Conservation (phyloP, 306 rosid genomes). For the Corylus avellana region DNA sequence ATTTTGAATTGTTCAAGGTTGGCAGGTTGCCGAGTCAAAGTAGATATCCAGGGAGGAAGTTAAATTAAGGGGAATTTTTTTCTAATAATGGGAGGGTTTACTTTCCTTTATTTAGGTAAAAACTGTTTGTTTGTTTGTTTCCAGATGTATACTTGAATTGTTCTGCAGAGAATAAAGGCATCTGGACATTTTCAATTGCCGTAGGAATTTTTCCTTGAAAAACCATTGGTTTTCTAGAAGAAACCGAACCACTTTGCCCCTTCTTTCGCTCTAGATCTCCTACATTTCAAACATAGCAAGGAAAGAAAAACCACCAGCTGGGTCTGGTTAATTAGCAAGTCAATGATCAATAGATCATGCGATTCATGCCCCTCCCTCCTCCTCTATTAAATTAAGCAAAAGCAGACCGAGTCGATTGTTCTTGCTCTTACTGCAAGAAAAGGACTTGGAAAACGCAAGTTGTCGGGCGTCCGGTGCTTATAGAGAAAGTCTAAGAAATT, state of each 20-base stretch:
- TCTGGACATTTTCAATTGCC: too few relatives aligned
- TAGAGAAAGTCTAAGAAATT: slow-evolving; percentile 23
- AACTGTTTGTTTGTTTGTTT: not conserved
- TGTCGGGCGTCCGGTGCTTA: slow-evolving; percentile 16
- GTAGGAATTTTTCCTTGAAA: too few relatives aligned
- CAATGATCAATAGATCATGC: not conserved
- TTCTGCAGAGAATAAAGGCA: too few relatives aligned
- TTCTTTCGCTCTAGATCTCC: too few relatives aligned
- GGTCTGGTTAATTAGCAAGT: not conserved
- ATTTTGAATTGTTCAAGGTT: too few relatives aligned
- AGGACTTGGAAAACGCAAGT: slow-evolving; percentile 23
- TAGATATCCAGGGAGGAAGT: not conserved
- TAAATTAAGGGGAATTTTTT: too few relatives aligned
- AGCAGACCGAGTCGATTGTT: slow-evolving; percentile 28
- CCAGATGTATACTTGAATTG: not conserved
- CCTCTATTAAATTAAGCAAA: slow-evolving; percentile 37
- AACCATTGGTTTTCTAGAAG: too few relatives aligned
- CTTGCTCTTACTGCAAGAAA: slow-evolving; percentile 51
- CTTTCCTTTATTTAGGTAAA: not conserved
- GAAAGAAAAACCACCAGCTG: too few relatives aligned
- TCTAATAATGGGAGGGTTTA: not conserved
- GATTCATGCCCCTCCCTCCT: slow-evolving; percentile 17
- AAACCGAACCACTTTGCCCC: too few relatives aligned
- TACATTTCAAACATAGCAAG: too few relatives aligned
- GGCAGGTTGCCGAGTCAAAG: too few relatives aligned